Percentiles rank a stretch among this genome's conserved stretches.
phyloP scores from a whole-genome alignment of 2,329 filamentous ascomycete species.

The Trichophyton mentagrophytes region DNA sequence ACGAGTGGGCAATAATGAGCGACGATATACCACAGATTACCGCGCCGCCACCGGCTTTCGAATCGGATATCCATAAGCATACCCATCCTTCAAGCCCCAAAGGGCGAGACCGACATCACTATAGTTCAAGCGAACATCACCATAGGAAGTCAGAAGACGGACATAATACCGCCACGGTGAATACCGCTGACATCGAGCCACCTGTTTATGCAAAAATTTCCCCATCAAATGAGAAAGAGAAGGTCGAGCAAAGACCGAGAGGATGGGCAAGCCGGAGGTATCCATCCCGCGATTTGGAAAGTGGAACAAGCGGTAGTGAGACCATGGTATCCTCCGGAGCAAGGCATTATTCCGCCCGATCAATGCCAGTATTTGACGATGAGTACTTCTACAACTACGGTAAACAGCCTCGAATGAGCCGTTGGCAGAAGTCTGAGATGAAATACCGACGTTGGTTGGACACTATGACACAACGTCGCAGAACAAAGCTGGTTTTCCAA shows the following conservation, averaged over 20 bases:
- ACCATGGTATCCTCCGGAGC: background rate
- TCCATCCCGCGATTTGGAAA: background rate
- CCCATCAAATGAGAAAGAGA: background rate
- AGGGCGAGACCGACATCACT: background rate
- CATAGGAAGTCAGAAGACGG: background rate
- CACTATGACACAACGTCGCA: background rate
- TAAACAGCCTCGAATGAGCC: background rate
- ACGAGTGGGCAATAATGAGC: background rate
- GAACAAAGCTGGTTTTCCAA: conserved; percentile 1
- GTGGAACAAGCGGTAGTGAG: background rate
- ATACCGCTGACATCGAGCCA: background rate
- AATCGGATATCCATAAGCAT: background rate
- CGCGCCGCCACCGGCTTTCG: background rate
- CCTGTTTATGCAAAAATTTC: background rate
- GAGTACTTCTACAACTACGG: background rate
- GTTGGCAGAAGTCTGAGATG: background rate
- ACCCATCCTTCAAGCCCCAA: background rate
- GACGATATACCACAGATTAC: background rate
- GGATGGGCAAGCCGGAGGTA: background rate
- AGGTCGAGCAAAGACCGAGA: background rate
- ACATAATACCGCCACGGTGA: background rate
- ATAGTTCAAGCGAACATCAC: background rate
- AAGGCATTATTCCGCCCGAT: background rate
- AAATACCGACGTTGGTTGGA: conserved; percentile 3
- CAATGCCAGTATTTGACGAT: background rate